phyloP scores from a whole-genome alignment of 495 filamentous ascomycete species.

The Lophiotrema nucula region DNA sequence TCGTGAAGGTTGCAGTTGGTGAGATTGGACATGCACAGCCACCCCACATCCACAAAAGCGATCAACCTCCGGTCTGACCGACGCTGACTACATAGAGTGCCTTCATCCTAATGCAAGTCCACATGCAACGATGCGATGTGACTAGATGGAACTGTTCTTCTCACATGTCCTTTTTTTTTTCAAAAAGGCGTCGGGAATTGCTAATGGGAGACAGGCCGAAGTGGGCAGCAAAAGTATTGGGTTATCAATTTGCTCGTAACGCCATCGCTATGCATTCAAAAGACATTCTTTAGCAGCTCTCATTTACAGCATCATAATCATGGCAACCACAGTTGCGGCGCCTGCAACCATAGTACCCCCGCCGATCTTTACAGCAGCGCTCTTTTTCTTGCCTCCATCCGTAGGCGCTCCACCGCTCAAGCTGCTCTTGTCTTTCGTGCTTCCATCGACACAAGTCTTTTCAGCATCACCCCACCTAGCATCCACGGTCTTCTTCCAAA shows the following conservation, averaged over 20 bases:
- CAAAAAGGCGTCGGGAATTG: too few relatives aligned
- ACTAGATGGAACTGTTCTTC: too few relatives aligned
- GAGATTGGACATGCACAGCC: too few relatives aligned
- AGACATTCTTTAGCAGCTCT: neutral
- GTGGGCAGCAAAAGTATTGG: neutral
- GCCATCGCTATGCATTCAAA: conserved; percentile 14
- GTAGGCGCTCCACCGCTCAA: conserved; percentile 3
- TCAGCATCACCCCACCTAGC: conserved; percentile 29
- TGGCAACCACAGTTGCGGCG: neutral
- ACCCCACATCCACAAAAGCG: neutral
- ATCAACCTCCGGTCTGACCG: neutral
- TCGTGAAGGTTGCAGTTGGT: too few relatives aligned
- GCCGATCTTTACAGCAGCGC: neutral
- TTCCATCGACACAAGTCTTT: conserved; percentile 26
- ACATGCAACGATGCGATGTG: too few relatives aligned
- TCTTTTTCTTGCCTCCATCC: neutral
- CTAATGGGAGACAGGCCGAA: too few relatives aligned
- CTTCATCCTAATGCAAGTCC: neutral
- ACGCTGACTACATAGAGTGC: neutral
- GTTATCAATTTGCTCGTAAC: neutral
- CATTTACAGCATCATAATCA: neutral
- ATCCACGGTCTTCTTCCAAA: conserved; percentile 31
- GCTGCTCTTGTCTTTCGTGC: conserved; percentile 6
- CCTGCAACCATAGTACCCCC: neutral
- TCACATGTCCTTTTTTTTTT: too few relatives aligned